These are phyloP conservation scores for Suillus variegatus DNA, from an alignment of 768 basidiomycete species.

Conservation along the genomic window DNA sequence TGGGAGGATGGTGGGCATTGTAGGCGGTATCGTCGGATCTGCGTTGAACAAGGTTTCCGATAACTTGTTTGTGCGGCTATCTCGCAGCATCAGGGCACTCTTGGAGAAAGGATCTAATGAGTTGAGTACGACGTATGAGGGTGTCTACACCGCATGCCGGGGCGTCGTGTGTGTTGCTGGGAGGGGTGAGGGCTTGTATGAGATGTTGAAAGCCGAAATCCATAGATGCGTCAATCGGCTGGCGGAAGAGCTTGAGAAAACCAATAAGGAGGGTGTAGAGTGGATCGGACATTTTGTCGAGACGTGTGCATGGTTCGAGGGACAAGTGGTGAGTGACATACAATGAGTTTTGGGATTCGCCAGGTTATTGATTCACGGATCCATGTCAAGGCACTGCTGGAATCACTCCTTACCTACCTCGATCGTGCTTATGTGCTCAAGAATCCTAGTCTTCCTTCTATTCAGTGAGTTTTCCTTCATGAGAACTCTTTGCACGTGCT, in stretches of 20 bases:
- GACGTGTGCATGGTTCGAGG: slow-evolving; percentile 64
- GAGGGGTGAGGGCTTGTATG: slow-evolving; percentile 60
- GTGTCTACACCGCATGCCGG: slow-evolving; percentile 58
- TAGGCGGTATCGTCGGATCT: neutral
- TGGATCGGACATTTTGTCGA: slow-evolving; percentile 65
- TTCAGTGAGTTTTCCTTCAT: slow-evolving; percentile 43
- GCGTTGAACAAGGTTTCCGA: slow-evolving; percentile 11
- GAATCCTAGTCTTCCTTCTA: slow-evolving; percentile 37
- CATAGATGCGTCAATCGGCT: slow-evolving; percentile 52
- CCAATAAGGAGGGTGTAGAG: slow-evolving; percentile 33
- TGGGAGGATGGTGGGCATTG: too few species aligned
- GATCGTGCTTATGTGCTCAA: slow-evolving; percentile 64
- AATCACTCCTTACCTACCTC: slow-evolving; percentile 68
- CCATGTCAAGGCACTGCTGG: slow-evolving; percentile 49
- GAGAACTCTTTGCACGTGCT: slow-evolving; percentile 1
- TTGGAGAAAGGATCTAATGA: slow-evolving; percentile 39
- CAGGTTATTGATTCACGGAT: slow-evolving; percentile 7
- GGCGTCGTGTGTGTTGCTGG: slow-evolving; percentile 52
- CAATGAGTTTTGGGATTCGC: neutral
- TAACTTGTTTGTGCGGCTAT: slow-evolving; percentile 31
- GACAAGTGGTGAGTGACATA: slow-evolving; percentile 53
- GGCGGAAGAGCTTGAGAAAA: slow-evolving; percentile 36
- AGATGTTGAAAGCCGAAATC: slow-evolving; percentile 57
- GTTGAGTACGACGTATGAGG: slow-evolving; percentile 54
- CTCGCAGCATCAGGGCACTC: slow-evolving; percentile 40